phyloP scores from a whole-genome alignment of 495 filamentous ascomycete species.

The Hamigera avellanea region DNA sequence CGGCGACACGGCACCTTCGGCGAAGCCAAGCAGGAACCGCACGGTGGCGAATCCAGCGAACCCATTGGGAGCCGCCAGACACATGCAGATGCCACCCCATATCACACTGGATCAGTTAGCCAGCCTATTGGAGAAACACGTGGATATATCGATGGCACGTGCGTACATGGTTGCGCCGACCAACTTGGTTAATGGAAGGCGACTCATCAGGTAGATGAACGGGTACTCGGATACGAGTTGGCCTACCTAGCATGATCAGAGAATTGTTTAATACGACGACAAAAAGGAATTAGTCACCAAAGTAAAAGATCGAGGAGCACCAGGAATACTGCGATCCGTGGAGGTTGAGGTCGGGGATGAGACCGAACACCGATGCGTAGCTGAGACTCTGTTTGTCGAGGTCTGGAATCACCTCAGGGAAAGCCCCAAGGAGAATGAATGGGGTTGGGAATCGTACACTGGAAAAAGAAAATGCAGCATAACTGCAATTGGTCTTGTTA shows the following conservation, averaged over 20 bases:
- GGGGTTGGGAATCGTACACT: slow-evolving; percentile 6
- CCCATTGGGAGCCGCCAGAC: slow-evolving; percentile 32
- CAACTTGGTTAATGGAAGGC: slow-evolving; percentile 37
- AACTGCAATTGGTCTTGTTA: slow-evolving; percentile 12
- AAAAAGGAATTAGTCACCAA: background rate
- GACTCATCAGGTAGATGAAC: slow-evolving; percentile 41
- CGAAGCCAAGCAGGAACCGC: slow-evolving; percentile 38
- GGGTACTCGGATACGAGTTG: slow-evolving; percentile 40
- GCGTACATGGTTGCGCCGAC: slow-evolving; percentile 14
- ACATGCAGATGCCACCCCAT: slow-evolving; percentile 40
- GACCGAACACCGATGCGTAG: slow-evolving; percentile 45
- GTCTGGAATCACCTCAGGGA: slow-evolving; percentile 33
- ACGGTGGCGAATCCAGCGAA: slow-evolving; percentile 35
- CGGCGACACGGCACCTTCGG: slow-evolving; percentile 33
- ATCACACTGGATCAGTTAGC: slow-evolving; percentile 13
- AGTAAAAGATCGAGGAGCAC: slow-evolving; percentile 26
- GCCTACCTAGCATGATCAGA: slow-evolving; percentile 19
- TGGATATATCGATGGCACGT: background rate
- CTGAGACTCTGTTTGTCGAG: slow-evolving; percentile 47
- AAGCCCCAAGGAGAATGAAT: slow-evolving; percentile 9
- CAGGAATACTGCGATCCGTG: slow-evolving; percentile 40
- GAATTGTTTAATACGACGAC: background rate
- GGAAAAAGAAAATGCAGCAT: slow-evolving; percentile 20
- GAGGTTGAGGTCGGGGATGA: slow-evolving; percentile 38
- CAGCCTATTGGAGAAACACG: background rate